A percentile compares a stretch with the other conserved stretches of the same genome.
These are phyloP conservation scores for Arabidopsis hybrid DNA, from an alignment of 441 rosid genomes.

Conservation along the genomic window DNA sequence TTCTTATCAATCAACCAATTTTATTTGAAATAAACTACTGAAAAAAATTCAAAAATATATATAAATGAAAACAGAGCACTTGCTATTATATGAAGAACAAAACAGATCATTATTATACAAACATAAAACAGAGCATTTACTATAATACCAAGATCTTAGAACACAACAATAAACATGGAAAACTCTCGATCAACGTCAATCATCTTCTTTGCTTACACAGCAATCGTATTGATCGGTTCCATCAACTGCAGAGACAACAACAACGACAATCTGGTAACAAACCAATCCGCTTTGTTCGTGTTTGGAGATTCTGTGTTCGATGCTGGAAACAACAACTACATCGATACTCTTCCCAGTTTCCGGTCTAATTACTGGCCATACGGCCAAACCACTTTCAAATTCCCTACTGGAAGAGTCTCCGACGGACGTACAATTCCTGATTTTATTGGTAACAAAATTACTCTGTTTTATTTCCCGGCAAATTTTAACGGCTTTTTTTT, in stretches of 20 bases:
- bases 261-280: constrained; percentile 8
- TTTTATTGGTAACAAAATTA: constrained; percentile 23
- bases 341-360: constrained; percentile 25
- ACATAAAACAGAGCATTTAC: neutral
- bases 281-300: constrained; percentile 50
- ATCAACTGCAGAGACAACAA: constrained; percentile 14
- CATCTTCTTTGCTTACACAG: constrained; percentile 15
- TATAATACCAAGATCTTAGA: neutral
- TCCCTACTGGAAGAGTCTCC: constrained; percentile 53
- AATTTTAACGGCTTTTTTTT: neutral
- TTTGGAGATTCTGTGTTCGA: constrained; percentile 59
- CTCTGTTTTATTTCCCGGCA: neutral
- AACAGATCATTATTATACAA: neutral
- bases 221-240: constrained; percentile 4
- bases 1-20: neutral
- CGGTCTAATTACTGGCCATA: constrained; percentile 49
- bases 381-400: constrained; percentile 49
- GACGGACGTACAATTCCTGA: constrained; percentile 55
- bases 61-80: neutral
- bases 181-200: constrained; percentile 5
- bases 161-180: constrained; percentile 29
- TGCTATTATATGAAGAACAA: neutral
- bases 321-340: constrained; percentile 52
- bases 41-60: neutral
- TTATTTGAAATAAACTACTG: neutral